Evolutionary conservation across 495 filamentous ascomycete species (phyloP).

Genomic region (Bryoglossum gracile): DNA sequence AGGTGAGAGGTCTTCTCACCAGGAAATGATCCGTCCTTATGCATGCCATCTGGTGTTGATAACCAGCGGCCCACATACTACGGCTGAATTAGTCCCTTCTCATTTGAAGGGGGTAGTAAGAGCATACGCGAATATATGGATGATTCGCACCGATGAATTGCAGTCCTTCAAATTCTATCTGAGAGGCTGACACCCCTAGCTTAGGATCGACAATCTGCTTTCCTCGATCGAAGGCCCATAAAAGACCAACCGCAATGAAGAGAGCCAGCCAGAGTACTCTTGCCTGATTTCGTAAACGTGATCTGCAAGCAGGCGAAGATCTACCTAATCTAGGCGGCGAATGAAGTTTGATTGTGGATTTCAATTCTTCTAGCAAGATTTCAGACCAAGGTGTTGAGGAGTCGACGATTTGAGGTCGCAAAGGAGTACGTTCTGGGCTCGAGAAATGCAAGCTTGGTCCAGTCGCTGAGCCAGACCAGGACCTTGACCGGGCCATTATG

Average conservation of each 20-base stretch:
- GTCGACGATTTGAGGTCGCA: neutral
- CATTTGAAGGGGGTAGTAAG: neutral
- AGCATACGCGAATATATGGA: slow-evolving; percentile 4
- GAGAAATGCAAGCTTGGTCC: neutral
- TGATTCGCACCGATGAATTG: slow-evolving; percentile 6
- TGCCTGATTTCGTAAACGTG: neutral
- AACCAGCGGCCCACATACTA: slow-evolving; percentile 12
- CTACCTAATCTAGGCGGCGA: neutral
- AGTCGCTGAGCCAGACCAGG: too few relatives aligned
- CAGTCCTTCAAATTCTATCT: slow-evolving; percentile 1
- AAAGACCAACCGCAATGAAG: neutral
- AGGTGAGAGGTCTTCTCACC: neutral
- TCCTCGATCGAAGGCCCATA: neutral
- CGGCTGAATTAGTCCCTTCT: neutral
- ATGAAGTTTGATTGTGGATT: neutral
- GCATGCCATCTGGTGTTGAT: slow-evolving; percentile 1
- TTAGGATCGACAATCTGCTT: neutral
- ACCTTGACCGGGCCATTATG: too few relatives aligned
- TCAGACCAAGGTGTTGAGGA: neutral
- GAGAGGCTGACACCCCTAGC: neutral
- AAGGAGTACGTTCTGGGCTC: neutral
- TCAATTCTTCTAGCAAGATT: neutral
- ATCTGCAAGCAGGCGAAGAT: neutral
- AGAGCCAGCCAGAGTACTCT: slow-evolving; percentile 1
- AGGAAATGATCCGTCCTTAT: slow-evolving; percentile 9